phyloP scores from a whole-genome alignment of 352 stramenopile genomes.

The Phytophthora parvispora region DNA sequence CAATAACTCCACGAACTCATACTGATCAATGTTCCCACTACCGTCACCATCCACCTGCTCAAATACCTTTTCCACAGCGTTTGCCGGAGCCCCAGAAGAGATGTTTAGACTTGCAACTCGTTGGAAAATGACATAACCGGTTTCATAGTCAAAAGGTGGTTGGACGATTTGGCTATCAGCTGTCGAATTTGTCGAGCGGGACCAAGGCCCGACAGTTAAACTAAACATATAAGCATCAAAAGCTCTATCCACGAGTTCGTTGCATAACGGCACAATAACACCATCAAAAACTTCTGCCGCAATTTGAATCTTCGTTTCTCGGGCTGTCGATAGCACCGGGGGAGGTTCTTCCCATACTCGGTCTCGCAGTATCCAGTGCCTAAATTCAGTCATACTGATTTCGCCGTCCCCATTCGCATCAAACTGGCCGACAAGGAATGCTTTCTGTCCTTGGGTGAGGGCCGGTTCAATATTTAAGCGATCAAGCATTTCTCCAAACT shows the following conservation, averaged over 20 bases:
- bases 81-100: constrained; percentile 14
- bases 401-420: constrained; percentile 77
- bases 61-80: constrained; percentile 51
- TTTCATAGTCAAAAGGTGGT: constrained; percentile 14
- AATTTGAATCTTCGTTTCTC: not conserved
- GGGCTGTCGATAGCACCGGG: not conserved
- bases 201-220: constrained; percentile 46
- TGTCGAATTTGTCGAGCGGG: constrained; percentile 43
- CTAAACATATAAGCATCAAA: constrained; percentile 49
- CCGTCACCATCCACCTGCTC: constrained; percentile 59
- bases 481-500: constrained; percentile 68
- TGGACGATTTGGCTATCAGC: constrained; percentile 1
- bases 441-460: constrained; percentile 56
- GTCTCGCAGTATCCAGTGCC: constrained; percentile 70
- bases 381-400: constrained; percentile 77
- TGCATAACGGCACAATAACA: constrained; percentile 49
- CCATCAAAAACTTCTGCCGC: constrained; percentile 30
- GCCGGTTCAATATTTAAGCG: constrained; percentile 62
- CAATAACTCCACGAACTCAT: constrained; percentile 62
- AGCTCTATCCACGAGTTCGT: constrained; percentile 52
- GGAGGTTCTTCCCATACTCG: constrained; percentile 57
- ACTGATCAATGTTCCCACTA: constrained; percentile 65
- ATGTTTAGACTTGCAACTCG: constrained; percentile 50
- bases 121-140: constrained; percentile 53
- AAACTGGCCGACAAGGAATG: constrained; percentile 69